Conservation (phyloP, 1,139 yeast genomes). For the Yamadazyma atmosphaerica region DNA sequence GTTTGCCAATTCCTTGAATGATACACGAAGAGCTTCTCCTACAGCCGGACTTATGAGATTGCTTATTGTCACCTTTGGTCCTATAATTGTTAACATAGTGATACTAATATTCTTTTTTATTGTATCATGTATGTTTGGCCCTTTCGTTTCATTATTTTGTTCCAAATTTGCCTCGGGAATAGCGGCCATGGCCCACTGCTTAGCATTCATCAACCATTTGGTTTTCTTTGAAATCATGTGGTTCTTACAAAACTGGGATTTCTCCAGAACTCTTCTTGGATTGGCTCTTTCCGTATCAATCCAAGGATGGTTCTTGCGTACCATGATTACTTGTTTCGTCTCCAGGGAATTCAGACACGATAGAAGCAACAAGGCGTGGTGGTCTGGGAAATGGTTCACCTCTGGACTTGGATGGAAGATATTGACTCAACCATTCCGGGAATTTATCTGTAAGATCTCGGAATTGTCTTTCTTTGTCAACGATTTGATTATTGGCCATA, state of each 20-base stretch:
- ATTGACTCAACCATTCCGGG: conserved; percentile 55
- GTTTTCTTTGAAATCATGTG: conserved; percentile 51
- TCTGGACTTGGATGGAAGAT: conserved; percentile 53
- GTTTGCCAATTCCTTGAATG: conserved; percentile 48
- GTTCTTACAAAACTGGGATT: conserved; percentile 53
- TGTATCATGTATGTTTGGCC: conserved; percentile 47
- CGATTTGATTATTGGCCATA: conserved; percentile 55
- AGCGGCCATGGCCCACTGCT: conserved; percentile 44
- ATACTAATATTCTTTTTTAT: conserved; percentile 39
- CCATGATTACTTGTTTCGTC: conserved; percentile 37
- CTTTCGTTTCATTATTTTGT: conserved; percentile 37
- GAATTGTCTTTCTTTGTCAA: conserved; percentile 57
- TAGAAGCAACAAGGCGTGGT: conserved; percentile 57
- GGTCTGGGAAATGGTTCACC: conserved; percentile 67
- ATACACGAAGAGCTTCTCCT: conserved; percentile 25
- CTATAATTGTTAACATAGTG: conserved; percentile 45
- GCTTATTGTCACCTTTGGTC: conserved; percentile 42
- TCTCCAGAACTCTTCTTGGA: conserved; percentile 51
- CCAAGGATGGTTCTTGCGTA: conserved; percentile 46
- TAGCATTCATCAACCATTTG: conserved; percentile 44
- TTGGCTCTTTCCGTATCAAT: conserved; percentile 38
- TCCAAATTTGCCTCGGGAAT: conserved; percentile 43
- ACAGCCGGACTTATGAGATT: conserved; percentile 41
- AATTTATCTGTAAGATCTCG: conserved; percentile 50
- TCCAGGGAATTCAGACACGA: conserved; percentile 54